Evolutionary conservation across 176 grass and related monocot species (phyloP), one percentile per base, ranked within the genome.

Genomic region (Cenchrus purpureus): DNA sequence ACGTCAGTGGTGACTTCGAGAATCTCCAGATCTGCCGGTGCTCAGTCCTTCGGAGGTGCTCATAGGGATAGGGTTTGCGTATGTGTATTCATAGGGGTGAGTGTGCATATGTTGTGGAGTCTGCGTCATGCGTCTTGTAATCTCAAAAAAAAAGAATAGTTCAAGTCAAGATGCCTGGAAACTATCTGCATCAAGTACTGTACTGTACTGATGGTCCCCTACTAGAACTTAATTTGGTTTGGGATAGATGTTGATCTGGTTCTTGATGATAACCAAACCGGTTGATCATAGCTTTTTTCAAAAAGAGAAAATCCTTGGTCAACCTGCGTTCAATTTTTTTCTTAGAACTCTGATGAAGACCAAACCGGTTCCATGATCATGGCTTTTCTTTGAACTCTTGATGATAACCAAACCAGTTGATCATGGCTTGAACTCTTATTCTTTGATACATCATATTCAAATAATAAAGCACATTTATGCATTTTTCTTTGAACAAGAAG

Each of bases 151-250:
- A 8, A 50, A 15, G 72, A 19, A 55, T 42, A 42, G 73, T 42
- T 76, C 16, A 77, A 77, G 74, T 77, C 55, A 77, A 77, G 55
- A 77, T 59, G 74, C 54, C 43, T n/a, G 10, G 68, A 4, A 45
- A 48, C 11, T 31, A 4, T 14, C 25, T 32, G 8, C 29, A 43
- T 14, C 29, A 43, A 65, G 68, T 58, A 71, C 20, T 25, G 25
- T 25, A 40, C 37, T 40, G 37, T 40, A 40, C 37, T 43, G 6
- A 51, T 84, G 82, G 61, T 84, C 72, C 82, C 82, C 45, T 16
- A 12, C 45, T 73, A 10, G 22, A 16, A 52, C 12, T 76, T 40
- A 40, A 62, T 17, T 40, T 65, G 76, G 14, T 43, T 4, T 15
- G 25, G 25, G 29, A 20, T 51, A 11, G 20, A 13, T 12, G 28